Conservation (phyloP, 768 basidiomycete genomes). For the Suillus spraguei region DNA sequence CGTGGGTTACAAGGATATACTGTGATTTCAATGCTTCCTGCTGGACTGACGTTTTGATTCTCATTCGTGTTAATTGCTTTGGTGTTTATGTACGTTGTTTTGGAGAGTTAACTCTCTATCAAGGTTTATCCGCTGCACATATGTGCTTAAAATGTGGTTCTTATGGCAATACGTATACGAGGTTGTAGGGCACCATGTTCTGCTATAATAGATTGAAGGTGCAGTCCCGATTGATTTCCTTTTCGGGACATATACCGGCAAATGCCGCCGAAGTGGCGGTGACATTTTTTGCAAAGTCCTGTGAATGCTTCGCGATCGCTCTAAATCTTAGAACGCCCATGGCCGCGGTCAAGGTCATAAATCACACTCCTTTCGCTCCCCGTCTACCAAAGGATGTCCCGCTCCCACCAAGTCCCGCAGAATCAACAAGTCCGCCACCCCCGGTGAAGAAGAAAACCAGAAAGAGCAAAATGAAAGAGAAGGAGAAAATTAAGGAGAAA, state of each 20-base stretch:
- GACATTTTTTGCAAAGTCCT: constrained; percentile 15
- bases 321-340: constrained; percentile 13
- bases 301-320: constrained; percentile 9
- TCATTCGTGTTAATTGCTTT: constrained; percentile 1
- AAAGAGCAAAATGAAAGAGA: constrained; percentile 53
- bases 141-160: background rate
- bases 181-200: background rate
- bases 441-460: constrained; percentile 26
- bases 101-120: background rate
- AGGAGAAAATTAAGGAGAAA: constrained; percentile 43
- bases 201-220: constrained; percentile 3
- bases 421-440: constrained; percentile 22
- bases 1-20: constrained; percentile 53
- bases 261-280: constrained; percentile 16
- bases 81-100: background rate
- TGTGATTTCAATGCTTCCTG: background rate
- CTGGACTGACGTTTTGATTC: background rate
- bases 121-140: background rate
- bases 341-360: constrained; percentile 20
- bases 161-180: constrained; percentile 11
- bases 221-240: background rate
- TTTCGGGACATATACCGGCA: constrained; percentile 9
- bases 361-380: constrained; percentile 23
- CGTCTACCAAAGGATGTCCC: constrained; percentile 41
- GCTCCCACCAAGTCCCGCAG: constrained; percentile 31